These are phyloP conservation scores for Hypoxylon sp. DNA, from an alignment of 2,329 filamentous ascomycete genomes.

Conservation along the genomic window DNA sequence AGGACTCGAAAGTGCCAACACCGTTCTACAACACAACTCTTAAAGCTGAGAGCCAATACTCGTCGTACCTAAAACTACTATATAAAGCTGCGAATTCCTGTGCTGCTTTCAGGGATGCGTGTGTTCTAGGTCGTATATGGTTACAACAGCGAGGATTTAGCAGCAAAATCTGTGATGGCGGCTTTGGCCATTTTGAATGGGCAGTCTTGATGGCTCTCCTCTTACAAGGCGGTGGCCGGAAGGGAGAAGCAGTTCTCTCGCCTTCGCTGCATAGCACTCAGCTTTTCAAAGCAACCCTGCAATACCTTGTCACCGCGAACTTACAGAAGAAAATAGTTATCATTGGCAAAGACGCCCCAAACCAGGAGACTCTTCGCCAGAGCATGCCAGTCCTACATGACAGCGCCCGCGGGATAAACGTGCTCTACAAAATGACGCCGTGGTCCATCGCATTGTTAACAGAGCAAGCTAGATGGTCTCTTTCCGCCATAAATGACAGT, in stretches of 20 bases:
- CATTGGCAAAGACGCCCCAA: constrained; percentile 63
- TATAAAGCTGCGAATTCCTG: constrained; percentile 79
- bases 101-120: constrained; percentile 83
- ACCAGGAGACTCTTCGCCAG: constrained; percentile 61
- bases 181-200: constrained; percentile 96
- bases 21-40: constrained; percentile 92
- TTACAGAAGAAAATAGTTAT: constrained; percentile 76
- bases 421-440: constrained; percentile 90
- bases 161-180: constrained; percentile 78
- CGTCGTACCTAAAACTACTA: constrained; percentile 82
- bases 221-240: constrained; percentile 81
- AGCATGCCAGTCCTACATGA: constrained; percentile 83
- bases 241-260: constrained; percentile 80
- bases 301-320: constrained; percentile 84
- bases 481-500: constrained; percentile 81
- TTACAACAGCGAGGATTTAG: constrained; percentile 88
- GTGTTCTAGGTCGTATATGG: constrained; percentile 89
- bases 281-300: constrained; percentile 93
- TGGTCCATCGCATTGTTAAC: constrained; percentile 85
- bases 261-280: constrained; percentile 90
- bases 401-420: constrained; percentile 78
- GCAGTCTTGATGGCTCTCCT: constrained; percentile 83
- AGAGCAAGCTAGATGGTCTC: constrained; percentile 80
- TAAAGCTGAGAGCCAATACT: constrained; percentile 81
- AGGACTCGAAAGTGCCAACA: constrained; percentile 68